Evolutionary conservation across 306 rosid genomes (phyloP).

Genomic region (Hippophae tibetana): DNA sequence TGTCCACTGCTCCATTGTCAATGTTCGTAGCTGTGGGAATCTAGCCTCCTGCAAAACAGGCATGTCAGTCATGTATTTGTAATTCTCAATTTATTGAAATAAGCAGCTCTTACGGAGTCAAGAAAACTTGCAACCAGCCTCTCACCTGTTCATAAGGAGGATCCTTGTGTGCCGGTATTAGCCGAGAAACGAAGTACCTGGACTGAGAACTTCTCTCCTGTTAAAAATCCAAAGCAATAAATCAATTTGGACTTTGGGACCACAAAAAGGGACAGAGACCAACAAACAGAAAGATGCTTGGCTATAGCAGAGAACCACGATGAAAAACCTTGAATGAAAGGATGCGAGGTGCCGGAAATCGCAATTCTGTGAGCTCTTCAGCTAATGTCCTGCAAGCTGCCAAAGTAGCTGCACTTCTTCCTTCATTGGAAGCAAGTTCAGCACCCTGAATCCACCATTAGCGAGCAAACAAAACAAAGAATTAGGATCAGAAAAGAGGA

Average conservation of each 20-base stretch:
- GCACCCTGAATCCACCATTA: constrained; percentile 64
- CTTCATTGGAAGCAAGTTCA: constrained; percentile 83
- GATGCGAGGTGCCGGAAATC: constrained; percentile 97
- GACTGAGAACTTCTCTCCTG: constrained; percentile 99
- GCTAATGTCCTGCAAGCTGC: constrained; percentile 99
- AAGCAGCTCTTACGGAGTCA: background rate
- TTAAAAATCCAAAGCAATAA: background rate
- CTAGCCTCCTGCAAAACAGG: constrained; percentile 65
- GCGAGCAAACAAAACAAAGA: constrained; percentile 1
- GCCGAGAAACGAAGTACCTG: constrained; percentile 86
- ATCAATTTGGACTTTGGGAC: too few relatives aligned
- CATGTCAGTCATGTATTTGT: background rate
- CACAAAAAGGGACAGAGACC: too few relatives aligned
- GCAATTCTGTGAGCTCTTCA: constrained; percentile 79
- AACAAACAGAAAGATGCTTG: background rate
- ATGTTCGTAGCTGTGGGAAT: constrained; percentile 68
- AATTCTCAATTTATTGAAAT: background rate
- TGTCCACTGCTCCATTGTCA: constrained; percentile 65
- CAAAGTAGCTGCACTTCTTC: constrained; percentile 83
- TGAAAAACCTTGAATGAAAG: constrained; percentile 78
- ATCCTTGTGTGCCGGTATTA: constrained; percentile 93
- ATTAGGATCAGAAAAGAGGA: background rate
- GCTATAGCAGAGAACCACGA: background rate
- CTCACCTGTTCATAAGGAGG: constrained; percentile 99
- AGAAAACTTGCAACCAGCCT: background rate